These are phyloP conservation scores for Fusarium albosuccineum DNA, from an alignment of 2,329 filamentous ascomycete species.

Conservation along the genomic window DNA sequence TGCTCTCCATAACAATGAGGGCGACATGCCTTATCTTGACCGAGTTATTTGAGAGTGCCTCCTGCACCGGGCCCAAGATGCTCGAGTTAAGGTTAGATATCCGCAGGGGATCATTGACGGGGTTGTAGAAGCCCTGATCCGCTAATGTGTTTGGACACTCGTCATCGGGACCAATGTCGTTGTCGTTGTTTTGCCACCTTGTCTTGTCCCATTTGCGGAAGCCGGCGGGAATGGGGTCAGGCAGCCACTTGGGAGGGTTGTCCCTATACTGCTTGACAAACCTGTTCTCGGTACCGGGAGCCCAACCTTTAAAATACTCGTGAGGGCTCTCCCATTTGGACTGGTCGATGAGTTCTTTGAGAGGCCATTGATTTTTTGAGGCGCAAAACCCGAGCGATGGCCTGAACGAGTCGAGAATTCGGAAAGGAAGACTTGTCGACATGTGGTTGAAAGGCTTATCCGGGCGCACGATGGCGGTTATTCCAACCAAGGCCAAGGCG, in stretches of 20 bases:
- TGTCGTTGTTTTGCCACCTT: conserved; percentile 30
- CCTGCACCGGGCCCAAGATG: conserved; percentile 46
- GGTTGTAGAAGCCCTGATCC: conserved; percentile 49
- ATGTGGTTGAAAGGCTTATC: conserved; percentile 48
- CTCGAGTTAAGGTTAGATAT: conserved; percentile 54
- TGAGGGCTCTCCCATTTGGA: conserved; percentile 42
- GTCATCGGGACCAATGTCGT: conserved; percentile 43
- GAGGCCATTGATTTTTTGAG: conserved; percentile 44
- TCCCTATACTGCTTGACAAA: conserved; percentile 43
- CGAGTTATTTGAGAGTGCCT: conserved; percentile 39
- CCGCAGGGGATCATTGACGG: conserved; percentile 55
- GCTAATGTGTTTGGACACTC: conserved; percentile 26
- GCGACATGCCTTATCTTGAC: conserved; percentile 59
- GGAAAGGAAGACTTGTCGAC: conserved; percentile 47
- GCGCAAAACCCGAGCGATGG: conserved; percentile 40
- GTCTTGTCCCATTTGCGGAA: conserved; percentile 47
- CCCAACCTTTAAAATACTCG: conserved; percentile 51
- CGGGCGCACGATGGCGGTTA: conserved; percentile 42
- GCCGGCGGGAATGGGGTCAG: conserved; percentile 40
- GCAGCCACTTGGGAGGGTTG: conserved; percentile 46
- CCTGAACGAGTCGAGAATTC: conserved; percentile 43
- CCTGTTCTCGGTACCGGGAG: conserved; percentile 45
- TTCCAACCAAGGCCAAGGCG: conserved; percentile 36
- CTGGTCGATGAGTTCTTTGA: conserved; percentile 44
- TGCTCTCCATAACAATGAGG: conserved; percentile 59